Conservation (phyloP, 768 basidiomycete species). For the Ramaria rubella region DNA sequence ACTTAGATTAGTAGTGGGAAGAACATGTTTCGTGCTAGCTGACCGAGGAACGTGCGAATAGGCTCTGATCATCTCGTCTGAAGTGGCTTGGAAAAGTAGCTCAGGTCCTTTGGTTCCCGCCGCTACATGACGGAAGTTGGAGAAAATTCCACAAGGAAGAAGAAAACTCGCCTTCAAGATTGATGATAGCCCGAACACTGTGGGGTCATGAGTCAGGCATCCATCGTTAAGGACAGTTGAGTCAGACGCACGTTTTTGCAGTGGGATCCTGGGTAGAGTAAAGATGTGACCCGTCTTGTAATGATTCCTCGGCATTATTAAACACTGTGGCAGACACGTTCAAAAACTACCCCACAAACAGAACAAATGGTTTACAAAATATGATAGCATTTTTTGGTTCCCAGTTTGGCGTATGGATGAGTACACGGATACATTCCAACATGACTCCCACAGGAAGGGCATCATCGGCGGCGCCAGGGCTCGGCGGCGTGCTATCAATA, state of each 20-base stretch:
- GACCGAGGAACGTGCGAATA: conserved; percentile 80
- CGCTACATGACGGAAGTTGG: conserved; percentile 35
- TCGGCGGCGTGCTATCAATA: conserved; percentile 83
- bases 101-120: conserved; percentile 85
- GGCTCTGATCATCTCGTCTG: conserved; percentile 89
- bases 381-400: conserved; percentile 71
- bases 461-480: conserved; percentile 52
- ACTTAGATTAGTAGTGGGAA: background rate
- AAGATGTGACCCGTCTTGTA: conserved; percentile 92
- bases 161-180: conserved; percentile 66
- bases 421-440: conserved; percentile 80
- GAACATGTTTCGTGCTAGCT: too few relatives aligned
- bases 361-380: conserved; percentile 46
- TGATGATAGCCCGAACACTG: conserved; percentile 80
- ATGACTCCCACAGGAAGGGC: conserved; percentile 84
- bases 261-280: conserved; percentile 85
- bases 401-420: conserved; percentile 62
- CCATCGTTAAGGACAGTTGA: background rate
- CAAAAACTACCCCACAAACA: background rate
- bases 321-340: conserved; percentile 52
- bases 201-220: background rate
- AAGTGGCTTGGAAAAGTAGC: conserved; percentile 92
- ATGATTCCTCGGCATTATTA: conserved; percentile 90
- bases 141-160: background rate
- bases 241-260: conserved; percentile 51